Evolutionary conservation across 768 basidiomycete genomes (phyloP).

Genomic region (Chalciporus pseudorubinellus): DNA sequence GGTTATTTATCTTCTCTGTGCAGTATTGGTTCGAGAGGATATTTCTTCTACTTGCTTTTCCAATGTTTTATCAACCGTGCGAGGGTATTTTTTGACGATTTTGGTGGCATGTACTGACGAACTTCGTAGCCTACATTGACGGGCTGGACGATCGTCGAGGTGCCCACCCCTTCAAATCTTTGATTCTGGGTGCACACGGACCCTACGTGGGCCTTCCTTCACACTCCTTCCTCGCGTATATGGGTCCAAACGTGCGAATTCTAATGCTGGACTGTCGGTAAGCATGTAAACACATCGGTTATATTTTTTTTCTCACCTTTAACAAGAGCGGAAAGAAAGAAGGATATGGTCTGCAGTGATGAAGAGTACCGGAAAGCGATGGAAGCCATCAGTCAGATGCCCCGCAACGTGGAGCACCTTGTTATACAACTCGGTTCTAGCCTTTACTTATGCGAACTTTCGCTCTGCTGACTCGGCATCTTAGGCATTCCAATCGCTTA

Average conservation of each 20-base stretch:
- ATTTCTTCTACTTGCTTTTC: constrained; percentile 92
- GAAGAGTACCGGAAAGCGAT: constrained; percentile 75
- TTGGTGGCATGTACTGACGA: constrained; percentile 2
- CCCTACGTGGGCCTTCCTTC: constrained; percentile 77
- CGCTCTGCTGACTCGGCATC: neutral
- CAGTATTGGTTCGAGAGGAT: constrained; percentile 81
- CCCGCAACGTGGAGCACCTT: constrained; percentile 72
- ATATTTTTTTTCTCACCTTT: constrained; percentile 4
- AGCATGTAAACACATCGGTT: constrained; percentile 16
- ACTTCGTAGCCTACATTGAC: constrained; percentile 45
- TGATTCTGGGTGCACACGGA: constrained; percentile 74
- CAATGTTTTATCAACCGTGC: constrained; percentile 86
- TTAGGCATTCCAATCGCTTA: constrained; percentile 83
- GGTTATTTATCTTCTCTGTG: neutral
- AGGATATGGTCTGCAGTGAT: constrained; percentile 75
- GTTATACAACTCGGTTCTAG: constrained; percentile 71
- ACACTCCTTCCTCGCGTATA: constrained; percentile 76
- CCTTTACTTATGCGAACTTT: neutral
- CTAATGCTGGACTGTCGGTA: constrained; percentile 82
- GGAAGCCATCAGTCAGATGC: constrained; percentile 55
- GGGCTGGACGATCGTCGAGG: constrained; percentile 62
- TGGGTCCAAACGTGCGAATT: constrained; percentile 76
- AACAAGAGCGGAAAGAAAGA: constrained; percentile 77
- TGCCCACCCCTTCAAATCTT: constrained; percentile 63
- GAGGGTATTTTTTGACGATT: constrained; percentile 15